Percentiles rank a stretch among this genome's conserved stretches.
phyloP scores from a whole-genome alignment of 176 grass and related monocot species.

The Poa pratensis region DNA sequence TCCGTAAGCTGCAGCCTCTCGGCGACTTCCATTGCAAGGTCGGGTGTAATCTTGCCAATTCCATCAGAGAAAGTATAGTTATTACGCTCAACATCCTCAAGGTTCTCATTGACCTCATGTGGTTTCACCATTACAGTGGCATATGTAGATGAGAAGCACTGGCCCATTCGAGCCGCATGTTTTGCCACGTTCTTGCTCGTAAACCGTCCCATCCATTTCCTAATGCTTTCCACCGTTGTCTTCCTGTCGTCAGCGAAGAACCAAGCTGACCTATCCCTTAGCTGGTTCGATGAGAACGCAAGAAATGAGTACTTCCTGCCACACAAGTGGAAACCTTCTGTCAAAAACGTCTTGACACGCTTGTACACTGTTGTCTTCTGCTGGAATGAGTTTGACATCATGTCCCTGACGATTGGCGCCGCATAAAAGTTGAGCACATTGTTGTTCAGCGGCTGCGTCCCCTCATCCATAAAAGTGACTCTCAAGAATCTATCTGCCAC shows the following conservation, averaged over 20 bases:
- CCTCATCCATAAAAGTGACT: conserved; percentile 93
- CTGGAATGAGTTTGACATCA: conserved; percentile 60
- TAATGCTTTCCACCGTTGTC: conserved; percentile 53
- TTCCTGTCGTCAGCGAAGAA: conserved; percentile 80
- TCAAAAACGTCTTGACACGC: conserved; percentile 60
- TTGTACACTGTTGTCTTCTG: conserved; percentile 80
- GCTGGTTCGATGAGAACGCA: conserved; percentile 87
- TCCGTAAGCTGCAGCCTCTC: conserved; percentile 58
- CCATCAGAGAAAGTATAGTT: conserved; percentile 83
- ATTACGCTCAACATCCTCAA: conserved; percentile 64
- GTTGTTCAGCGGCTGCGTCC: conserved; percentile 67
- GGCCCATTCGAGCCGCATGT: conserved; percentile 82
- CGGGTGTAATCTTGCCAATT: conserved; percentile 74
- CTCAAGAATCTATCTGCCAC: conserved; percentile 81
- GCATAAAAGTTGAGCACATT: conserved; percentile 67
- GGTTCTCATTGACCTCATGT: conserved; percentile 46
- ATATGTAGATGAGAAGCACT: conserved; percentile 95
- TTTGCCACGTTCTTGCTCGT: conserved; percentile 76
- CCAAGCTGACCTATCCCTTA: conserved; percentile 87
- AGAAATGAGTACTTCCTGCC: conserved; percentile 84
- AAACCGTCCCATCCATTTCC: conserved; percentile 83
- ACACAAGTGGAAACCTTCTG: conserved; percentile 74
- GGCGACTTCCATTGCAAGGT: conserved; percentile 81
- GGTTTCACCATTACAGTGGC: conserved; percentile 61
- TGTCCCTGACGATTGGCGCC: conserved; percentile 64